Evolutionary conservation across 768 basidiomycete species (phyloP), one percentile per base, ranked within the genome.

Genomic region (Agaricus blazei): DNA sequence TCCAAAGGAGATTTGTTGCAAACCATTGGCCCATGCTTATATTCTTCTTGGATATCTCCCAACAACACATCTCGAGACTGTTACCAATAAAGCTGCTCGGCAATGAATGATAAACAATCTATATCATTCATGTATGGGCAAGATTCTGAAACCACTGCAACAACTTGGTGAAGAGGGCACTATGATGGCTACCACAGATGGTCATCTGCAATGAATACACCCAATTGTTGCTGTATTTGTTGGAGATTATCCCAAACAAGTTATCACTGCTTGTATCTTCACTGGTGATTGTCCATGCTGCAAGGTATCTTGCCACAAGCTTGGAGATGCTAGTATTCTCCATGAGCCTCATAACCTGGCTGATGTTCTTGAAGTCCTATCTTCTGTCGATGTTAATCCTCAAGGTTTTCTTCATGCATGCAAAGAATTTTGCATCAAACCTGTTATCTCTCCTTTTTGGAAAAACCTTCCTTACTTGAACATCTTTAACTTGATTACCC

Each of bases 181-280:
- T 4, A 9, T 38, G 9, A 60, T 72, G 54, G 19, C n/a, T 0
- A 68, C 72, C 56, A 71, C 72, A 0, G 73, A 79, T 65, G 71
- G 76, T 0, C 7, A 56, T 0, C 24, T 67, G 0, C 65, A 69
- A 0, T 60, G 61, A 0, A 57, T 67, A 9, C 66, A 70, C 56
- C 75, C 75, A 0, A 72, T 81, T 41, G 56, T 80, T 2, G 75
- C 77, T 0, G 61, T 63, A 0, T 72, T 69, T 57, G 60, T 72
- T 6, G 70, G 69, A 0, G 74, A 79, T 60, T 72, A 77, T 54
- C 78, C 77, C 0, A 75, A 80, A 56, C 77, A 80, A 53, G 64
- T 71, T 15, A 68, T 79, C 0, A 67, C 72, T 0, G 67, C 71
- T 0, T 53, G 60, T 37, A 56, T 59, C 12, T 67, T 67, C 14